Conservation (phyloP, 2,329 filamentous ascomycete species). For the Calonectria hongkongensis region DNA sequence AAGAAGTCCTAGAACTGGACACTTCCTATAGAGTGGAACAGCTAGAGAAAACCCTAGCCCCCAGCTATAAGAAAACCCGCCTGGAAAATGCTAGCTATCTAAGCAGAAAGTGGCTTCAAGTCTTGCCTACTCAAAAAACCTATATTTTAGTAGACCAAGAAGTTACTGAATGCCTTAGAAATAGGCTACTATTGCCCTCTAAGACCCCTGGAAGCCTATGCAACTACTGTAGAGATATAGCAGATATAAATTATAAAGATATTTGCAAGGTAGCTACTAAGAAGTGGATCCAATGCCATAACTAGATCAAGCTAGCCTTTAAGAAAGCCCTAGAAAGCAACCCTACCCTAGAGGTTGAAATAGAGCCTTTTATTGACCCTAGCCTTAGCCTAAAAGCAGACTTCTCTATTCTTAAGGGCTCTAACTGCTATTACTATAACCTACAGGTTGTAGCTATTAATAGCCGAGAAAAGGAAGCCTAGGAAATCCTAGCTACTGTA, state of each 20-base stretch:
- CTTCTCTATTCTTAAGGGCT: background rate
- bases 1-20: background rate
- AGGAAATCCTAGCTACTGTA: background rate
- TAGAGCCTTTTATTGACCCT: background rate
- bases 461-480: background rate
- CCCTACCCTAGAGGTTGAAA: background rate
- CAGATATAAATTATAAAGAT: conserved; percentile 4
- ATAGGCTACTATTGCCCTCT: background rate
- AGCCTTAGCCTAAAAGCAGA: background rate
- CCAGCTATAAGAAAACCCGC: background rate
- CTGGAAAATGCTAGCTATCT: conserved; percentile 2
- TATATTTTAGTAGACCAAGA: background rate
- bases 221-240: background rate
- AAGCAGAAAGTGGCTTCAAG: background rate
- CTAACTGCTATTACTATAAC: background rate
- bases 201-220: background rate
- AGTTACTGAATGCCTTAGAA: conserved; percentile 1
- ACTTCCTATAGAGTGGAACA: background rate
- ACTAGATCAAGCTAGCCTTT: background rate
- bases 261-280: background rate
- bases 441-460: conserved; percentile 4
- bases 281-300: background rate
- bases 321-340: background rate
- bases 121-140: background rate
- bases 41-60: background rate